Evolutionary conservation across 2,329 filamentous ascomycete species (phyloP).

Genomic region (Acrocalymma vagum): DNA sequence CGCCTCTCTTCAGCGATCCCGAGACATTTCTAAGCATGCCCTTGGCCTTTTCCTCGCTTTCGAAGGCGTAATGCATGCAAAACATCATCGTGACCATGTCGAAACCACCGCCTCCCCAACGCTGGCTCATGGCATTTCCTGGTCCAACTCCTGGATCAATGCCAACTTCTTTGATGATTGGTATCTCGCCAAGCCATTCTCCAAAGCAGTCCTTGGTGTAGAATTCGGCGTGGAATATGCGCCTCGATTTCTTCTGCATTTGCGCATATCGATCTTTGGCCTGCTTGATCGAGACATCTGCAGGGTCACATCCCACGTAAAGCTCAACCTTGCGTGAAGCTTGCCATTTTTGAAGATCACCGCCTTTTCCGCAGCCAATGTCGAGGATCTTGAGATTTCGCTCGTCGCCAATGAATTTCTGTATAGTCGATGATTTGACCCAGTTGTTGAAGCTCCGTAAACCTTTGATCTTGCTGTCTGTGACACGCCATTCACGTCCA

Average conservation of each 20-base stretch:
- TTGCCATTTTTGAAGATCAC: constrained; percentile 95
- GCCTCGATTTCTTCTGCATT: constrained; percentile 69
- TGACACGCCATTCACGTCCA: constrained; percentile 92
- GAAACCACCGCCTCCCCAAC: constrained; percentile 78
- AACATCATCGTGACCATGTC: constrained; percentile 99
- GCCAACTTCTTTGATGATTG: constrained; percentile 84
- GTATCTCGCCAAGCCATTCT: constrained; percentile 80
- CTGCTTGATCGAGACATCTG: constrained; percentile 90
- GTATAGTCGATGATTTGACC: constrained; percentile 97
- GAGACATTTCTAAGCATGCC: constrained; percentile 95
- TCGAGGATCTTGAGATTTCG: constrained; percentile 82
- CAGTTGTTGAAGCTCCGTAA: constrained; percentile 97
- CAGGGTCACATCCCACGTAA: constrained; percentile 93
- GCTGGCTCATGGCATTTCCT: constrained; percentile 65
- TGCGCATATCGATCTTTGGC: constrained; percentile 82
- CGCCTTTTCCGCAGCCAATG: constrained; percentile 95
- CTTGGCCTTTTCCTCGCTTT: constrained; percentile 86
- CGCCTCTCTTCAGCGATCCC: constrained; percentile 89
- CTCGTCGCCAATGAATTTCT: constrained; percentile 75
- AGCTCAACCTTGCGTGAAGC: constrained; percentile 87
- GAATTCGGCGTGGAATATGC: constrained; percentile 86
- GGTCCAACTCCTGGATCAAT: constrained; percentile 78
- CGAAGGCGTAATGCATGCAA: constrained; percentile 98
- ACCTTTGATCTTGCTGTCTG: constrained; percentile 93
- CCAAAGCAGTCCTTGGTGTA: constrained; percentile 92